phyloP scores from a whole-genome alignment of 2,329 filamentous ascomycete genomes.

The Exophiala oligosperma region DNA sequence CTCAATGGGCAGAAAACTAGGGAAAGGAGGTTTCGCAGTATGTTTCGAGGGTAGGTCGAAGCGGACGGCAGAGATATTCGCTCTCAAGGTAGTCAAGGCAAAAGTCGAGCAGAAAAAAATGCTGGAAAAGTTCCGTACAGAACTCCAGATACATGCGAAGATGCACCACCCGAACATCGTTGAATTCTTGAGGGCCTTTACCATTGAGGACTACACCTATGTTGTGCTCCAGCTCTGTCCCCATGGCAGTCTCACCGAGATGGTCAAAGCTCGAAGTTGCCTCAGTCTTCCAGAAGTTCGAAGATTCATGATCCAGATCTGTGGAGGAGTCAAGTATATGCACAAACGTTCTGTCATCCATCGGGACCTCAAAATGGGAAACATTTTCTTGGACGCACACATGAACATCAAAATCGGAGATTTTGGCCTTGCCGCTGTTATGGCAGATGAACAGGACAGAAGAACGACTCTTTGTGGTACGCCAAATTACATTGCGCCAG shows the following conservation, averaged over 20 bases:
- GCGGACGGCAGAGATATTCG: slow-evolving; percentile 47
- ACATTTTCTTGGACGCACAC: slow-evolving; percentile 87
- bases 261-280: slow-evolving; percentile 88
- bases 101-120: slow-evolving; percentile 53
- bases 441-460: slow-evolving; percentile 90
- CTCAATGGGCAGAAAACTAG: slow-evolving; percentile 46
- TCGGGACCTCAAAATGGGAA: slow-evolving; percentile 95
- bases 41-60: slow-evolving; percentile 50
- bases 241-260: slow-evolving; percentile 95
- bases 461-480: slow-evolving; percentile 95
- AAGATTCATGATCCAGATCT: slow-evolving; percentile 90
- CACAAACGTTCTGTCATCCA: slow-evolving; percentile 95
- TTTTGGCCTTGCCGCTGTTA: slow-evolving; percentile 88
- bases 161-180: slow-evolving; percentile 96
- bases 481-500: slow-evolving; percentile 96
- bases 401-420: slow-evolving; percentile 99
- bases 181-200: slow-evolving; percentile 90
- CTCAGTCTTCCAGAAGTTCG: slow-evolving; percentile 92
- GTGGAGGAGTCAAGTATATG: slow-evolving; percentile 97
- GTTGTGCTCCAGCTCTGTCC: slow-evolving; percentile 92
- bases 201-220: slow-evolving; percentile 85
- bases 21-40: slow-evolving; percentile 53
- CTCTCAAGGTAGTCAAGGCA: slow-evolving; percentile 53
- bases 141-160: slow-evolving; percentile 97
- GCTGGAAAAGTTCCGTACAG: slow-evolving; percentile 66